Percentiles rank a stretch among this genome's conserved stretches.
These are phyloP conservation scores for Podaxis sp. DNA, from an alignment of 768 basidiomycete genomes.

Conservation along the genomic window DNA sequence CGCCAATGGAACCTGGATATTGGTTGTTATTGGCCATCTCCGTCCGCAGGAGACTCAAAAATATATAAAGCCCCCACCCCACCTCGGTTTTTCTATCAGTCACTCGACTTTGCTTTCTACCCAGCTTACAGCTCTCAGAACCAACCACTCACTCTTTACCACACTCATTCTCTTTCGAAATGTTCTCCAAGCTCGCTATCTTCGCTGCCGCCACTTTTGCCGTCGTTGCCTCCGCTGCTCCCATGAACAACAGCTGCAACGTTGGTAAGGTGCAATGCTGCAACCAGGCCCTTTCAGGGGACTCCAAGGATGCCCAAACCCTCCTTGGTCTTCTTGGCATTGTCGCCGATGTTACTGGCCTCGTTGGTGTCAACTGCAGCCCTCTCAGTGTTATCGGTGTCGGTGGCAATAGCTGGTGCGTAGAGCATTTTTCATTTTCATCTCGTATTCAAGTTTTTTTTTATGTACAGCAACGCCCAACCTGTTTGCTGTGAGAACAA, in stretches of 20 bases:
- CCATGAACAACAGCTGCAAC: neutral
- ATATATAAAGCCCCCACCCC: neutral
- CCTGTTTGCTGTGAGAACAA: slow-evolving; percentile 8
- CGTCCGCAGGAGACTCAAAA: neutral
- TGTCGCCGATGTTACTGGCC: neutral
- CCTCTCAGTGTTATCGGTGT: slow-evolving; percentile 1
- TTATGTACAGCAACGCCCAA: neutral
- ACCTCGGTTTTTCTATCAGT: neutral
- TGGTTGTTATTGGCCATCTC: no score
- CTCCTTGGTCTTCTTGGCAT: neutral
- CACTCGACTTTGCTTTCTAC: neutral
- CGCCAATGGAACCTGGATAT: neutral
- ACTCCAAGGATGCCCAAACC: no score
- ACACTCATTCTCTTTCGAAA: slow-evolving; percentile 6
- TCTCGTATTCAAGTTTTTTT: neutral
- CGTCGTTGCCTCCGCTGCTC: slow-evolving; percentile 2
- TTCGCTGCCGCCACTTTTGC: slow-evolving; percentile 10
- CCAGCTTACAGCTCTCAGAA: neutral
- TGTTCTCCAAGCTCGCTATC: slow-evolving; percentile 9
- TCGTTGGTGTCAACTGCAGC: slow-evolving; percentile 7
- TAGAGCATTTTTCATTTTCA: neutral
- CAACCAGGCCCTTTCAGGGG: neutral
- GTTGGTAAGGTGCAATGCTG: neutral
- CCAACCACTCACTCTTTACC: slow-evolving; percentile 2
- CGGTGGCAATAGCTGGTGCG: slow-evolving; percentile 10